A percentile compares a stretch with the other conserved stretches of the same genome.
phyloP scores from a whole-genome alignment of 257 asterid genomes.

The Apocynum venetum region DNA sequence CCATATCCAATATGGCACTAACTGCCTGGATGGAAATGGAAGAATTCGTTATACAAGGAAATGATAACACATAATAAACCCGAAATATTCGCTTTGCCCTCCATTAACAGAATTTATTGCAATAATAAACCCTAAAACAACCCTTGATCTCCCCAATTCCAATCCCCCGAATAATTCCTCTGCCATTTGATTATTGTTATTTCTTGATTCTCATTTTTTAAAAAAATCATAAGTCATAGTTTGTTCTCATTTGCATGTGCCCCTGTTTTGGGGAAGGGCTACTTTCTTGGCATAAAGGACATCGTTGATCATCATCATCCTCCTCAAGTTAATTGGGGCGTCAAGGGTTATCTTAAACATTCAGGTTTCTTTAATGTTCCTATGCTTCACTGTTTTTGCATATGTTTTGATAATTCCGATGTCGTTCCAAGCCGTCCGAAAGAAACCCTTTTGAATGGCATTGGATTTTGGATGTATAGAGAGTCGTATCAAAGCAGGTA shows the following conservation, averaged over 20 bases:
- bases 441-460: background rate
- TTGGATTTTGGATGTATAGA: background rate
- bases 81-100: slow-evolving; percentile 45
- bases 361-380: background rate
- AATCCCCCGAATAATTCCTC: slow-evolving; percentile 15
- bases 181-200: background rate
- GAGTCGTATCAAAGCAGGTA: background rate
- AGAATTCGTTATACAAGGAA: slow-evolving; percentile 2
- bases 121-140: slow-evolving; percentile 43
- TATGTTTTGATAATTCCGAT: background rate
- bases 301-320: background rate
- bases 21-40: background rate
- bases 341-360: background rate
- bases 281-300: background rate
- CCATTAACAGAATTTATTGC: slow-evolving; percentile 21
- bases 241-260: background rate
- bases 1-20: background rate
- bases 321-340: background rate
- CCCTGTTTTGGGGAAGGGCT: background rate
- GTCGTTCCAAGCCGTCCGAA: background rate
- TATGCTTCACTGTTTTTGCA: no score
- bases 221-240: background rate
- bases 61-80: slow-evolving; percentile 11
- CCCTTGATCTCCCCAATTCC: slow-evolving; percentile 17
- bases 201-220: background rate